phyloP scores from a whole-genome alignment of 768 basidiomycete genomes.

The Amanita rimosa region DNA sequence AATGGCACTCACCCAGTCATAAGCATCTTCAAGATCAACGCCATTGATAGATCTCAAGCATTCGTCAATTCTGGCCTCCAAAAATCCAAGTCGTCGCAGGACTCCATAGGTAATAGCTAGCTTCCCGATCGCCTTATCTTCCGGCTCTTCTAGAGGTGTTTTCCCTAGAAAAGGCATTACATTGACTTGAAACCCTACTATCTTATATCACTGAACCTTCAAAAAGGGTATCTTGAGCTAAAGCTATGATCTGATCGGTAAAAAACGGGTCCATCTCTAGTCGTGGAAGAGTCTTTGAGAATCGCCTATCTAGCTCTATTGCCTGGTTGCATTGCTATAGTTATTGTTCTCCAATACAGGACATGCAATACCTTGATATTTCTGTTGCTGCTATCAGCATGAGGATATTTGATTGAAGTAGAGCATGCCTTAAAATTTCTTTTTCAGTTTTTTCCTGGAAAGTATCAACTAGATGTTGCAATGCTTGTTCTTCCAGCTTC shows the following conservation, averaged over 20 bases:
- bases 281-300: constrained; percentile 47
- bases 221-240: constrained; percentile 23
- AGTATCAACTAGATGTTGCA: constrained; percentile 71
- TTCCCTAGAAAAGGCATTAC: constrained; percentile 12
- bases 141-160: constrained; percentile 37
- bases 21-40: constrained; percentile 76
- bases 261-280: constrained; percentile 53
- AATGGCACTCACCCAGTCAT: constrained; percentile 66
- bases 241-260: constrained; percentile 46
- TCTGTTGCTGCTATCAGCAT: constrained; percentile 12
- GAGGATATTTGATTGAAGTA: background rate
- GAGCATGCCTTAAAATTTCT: constrained; percentile 58
- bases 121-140: constrained; percentile 61
- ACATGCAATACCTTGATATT: constrained; percentile 22
- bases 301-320: constrained; percentile 74
- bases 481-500: constrained; percentile 38
- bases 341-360: background rate
- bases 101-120: constrained; percentile 77
- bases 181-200: background rate
- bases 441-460: constrained; percentile 83
- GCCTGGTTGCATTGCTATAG: constrained; percentile 28
- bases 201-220: constrained; percentile 4
- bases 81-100: constrained; percentile 67
- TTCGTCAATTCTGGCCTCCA: constrained; percentile 53
- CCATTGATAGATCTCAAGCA: constrained; percentile 57